Base-by-base conservation (phyloP, 257 asterid genomes). In the Henckelia pumila region DNA sequence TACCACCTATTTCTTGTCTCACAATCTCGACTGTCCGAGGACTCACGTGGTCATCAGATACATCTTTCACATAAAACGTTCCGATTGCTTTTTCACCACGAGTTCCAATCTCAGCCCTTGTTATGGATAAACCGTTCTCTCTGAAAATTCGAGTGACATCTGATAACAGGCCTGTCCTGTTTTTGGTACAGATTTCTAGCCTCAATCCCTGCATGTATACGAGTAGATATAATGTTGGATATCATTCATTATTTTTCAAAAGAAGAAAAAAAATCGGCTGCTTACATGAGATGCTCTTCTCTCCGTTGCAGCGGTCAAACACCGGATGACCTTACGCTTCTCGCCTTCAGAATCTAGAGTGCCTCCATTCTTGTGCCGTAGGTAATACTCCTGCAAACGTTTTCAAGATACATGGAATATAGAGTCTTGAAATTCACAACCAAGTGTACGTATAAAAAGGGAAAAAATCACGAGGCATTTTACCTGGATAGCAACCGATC, bases 261-360 rank as follows among this genome's bases (percentile, higher is more conserved):
- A 22, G 1, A 9, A n/a, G 13, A 13, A 55, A 19, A 6, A n/a
- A 23, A 64, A 64, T 7, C 19, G n/a, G 0, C 26, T 14, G 77
- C 90, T 21, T 78, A 91, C 96, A 56, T 85, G 82, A 56, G 91
- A 86, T 22, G 72, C 77, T 81, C 98, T 81, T 63, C 98, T 85
- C 72, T 85, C 93, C 14, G 88, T 84, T 66, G 96, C 97, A 59
- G 97, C 98, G 71, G 80, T 78, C 79, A 92, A 71, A 68, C 92
- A 84, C 73, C 82, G 80, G 9, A 74, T 85, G 3, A 89, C 77
- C 68, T 78, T 77, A 0, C 63, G 74, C 66, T 81, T 84, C 75
- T 88, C 97, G 10, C 25, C 73, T 6, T 89, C 89, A 4, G 83
- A 74, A 63, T 79, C 73, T 73, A 83, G 37, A 35, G 77, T 68